Evolutionary conservation across 176 grass and related monocot species (phyloP).

Genomic region (Saccharum officinarum): DNA sequence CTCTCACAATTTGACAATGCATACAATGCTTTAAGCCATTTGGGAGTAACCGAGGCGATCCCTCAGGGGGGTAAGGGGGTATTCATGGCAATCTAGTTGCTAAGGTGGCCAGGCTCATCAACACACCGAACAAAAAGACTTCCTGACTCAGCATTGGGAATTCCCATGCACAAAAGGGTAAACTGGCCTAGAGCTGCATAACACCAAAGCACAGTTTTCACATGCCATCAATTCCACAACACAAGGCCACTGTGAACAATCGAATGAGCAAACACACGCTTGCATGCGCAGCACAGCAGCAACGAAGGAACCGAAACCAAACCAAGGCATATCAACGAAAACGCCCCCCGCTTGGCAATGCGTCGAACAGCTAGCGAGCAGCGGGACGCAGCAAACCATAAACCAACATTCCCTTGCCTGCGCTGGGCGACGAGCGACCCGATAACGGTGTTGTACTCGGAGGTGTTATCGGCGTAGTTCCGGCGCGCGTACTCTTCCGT

Average conservation of each 20-base stretch:
- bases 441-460: constrained; percentile 97
- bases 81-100: not conserved
- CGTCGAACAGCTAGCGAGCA: constrained; percentile 56
- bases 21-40: not conserved
- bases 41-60: not conserved
- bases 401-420: constrained; percentile 38
- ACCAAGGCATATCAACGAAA: not conserved
- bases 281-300: not conserved
- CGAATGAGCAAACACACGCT: not conserved
- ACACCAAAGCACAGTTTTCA: not conserved
- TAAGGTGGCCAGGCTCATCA: not conserved
- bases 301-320: not conserved
- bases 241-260: not conserved
- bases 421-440: constrained; percentile 78
- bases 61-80: not conserved
- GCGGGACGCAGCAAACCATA: not conserved
- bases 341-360: constrained; percentile 14
- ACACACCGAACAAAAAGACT: not conserved
- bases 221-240: not conserved
- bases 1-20: not conserved
- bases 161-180: not conserved
- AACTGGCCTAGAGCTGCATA: not conserved
- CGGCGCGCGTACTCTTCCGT: constrained; percentile 74
- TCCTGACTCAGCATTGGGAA: not conserved
- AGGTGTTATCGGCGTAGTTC: constrained; percentile 83